These are phyloP conservation scores for Phytopythium oedochilum DNA, from an alignment of 352 stramenopile species.

Conservation along the genomic window DNA sequence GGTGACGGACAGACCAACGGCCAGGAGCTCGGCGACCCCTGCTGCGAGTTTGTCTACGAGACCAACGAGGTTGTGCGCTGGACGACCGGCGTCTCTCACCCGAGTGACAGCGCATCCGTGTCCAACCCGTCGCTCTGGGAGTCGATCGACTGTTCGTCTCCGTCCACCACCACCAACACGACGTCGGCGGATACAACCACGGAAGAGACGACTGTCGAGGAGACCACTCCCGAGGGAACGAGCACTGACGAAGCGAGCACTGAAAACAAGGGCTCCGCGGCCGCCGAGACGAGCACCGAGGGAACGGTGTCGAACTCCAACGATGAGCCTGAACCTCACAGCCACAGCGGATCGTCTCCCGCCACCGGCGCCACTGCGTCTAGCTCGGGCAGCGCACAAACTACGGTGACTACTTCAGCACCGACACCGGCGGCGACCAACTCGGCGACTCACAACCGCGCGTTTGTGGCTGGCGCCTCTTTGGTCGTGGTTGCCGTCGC, in stretches of 20 bases:
- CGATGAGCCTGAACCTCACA: too few species aligned
- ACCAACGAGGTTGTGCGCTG: conserved; percentile 7
- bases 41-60: conserved; percentile 26
- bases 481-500: not conserved
- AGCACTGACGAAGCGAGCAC: too few species aligned
- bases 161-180: conserved; percentile 4
- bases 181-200: not conserved
- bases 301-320: too few species aligned
- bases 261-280: too few species aligned
- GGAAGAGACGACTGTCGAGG: not conserved
- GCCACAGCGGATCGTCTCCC: too few species aligned
- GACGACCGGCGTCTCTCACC: conserved; percentile 11
- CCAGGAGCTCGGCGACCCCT: too few species aligned
- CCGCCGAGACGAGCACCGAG: too few species aligned
- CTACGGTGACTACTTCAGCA: not conserved
- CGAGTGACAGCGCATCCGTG: conserved; percentile 15
- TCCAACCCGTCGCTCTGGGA: conserved; percentile 28
- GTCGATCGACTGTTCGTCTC: conserved; percentile 13
- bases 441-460: not conserved
- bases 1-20: too few species aligned
- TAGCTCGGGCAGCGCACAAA: not conserved
- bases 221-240: not conserved
- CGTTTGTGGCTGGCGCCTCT: too few species aligned
- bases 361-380: too few species aligned
- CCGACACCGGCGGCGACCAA: not conserved